Conservation (phyloP, 2,329 filamentous ascomycete genomes). For the Metarhizium album region DNA sequence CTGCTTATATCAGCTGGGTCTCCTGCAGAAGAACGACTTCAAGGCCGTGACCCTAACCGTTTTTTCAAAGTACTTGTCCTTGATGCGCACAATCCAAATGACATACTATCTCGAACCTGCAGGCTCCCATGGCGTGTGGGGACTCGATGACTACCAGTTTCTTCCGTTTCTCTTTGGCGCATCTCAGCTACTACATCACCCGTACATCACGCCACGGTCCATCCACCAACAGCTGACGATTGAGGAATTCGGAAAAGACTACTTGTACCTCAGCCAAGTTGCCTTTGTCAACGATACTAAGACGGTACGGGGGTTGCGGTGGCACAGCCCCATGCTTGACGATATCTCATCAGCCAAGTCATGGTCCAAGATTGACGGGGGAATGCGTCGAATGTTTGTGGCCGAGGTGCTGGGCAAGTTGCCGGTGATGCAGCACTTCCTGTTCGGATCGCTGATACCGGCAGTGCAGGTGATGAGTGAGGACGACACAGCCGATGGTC, state of each 20-base stretch:
- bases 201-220: constrained; percentile 62
- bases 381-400: constrained; percentile 95
- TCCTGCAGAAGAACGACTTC: constrained; percentile 58
- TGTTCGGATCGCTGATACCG: constrained; percentile 80
- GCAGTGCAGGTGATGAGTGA: constrained; percentile 73
- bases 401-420: constrained; percentile 87
- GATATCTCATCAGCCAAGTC: constrained; percentile 86
- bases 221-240: constrained; percentile 85
- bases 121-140: constrained; percentile 96
- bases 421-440: constrained; percentile 96
- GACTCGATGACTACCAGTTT: constrained; percentile 95
- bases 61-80: constrained; percentile 68
- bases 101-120: constrained; percentile 96
- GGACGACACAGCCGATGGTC: constrained; percentile 38
- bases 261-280: constrained; percentile 86
- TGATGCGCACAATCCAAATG: constrained; percentile 82
- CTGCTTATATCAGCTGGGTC: constrained; percentile 72
- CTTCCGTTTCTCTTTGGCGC: constrained; percentile 91
- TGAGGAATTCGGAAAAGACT: constrained; percentile 76
- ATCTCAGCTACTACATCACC: constrained; percentile 77
- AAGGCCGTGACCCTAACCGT: constrained; percentile 63
- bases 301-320: constrained; percentile 84
- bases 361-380: constrained; percentile 86
- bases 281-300: constrained; percentile 93
- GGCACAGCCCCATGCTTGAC: constrained; percentile 97